phyloP scores from a whole-genome alignment of 148 eudicot genomes.

The Euryodendron excelsum region DNA sequence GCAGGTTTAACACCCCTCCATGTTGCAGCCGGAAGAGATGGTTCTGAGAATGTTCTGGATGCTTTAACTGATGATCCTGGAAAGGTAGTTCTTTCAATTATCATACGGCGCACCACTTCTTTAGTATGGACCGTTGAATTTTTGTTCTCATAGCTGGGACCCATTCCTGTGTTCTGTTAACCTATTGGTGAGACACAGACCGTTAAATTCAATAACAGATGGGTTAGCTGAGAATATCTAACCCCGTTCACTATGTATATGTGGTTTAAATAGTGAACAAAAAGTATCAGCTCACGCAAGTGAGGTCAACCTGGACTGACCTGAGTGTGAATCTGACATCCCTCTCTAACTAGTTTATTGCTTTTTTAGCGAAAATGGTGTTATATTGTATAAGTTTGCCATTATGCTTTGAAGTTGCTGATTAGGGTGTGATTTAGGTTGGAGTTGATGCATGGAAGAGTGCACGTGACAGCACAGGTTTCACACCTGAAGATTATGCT shows the following conservation, averaged over 20 bases:
- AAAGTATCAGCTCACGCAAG: too few relatives aligned
- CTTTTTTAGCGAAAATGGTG: background rate
- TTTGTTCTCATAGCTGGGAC: too few relatives aligned
- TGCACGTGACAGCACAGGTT: slow-evolving; percentile 53
- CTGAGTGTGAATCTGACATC: too few relatives aligned
- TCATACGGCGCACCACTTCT: background rate
- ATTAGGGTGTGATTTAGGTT: slow-evolving; percentile 38
- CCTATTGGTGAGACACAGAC: too few relatives aligned
- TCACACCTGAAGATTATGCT: slow-evolving; percentile 72
- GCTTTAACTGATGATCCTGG: slow-evolving; percentile 82
- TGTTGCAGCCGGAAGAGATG: slow-evolving; percentile 57
- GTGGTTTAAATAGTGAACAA: too few relatives aligned
- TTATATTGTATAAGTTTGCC: background rate
- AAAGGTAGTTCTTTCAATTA: slow-evolving; percentile 34
- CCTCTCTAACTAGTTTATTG: background rate
- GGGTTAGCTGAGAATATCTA: too few relatives aligned
- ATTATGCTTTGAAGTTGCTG: too few relatives aligned
- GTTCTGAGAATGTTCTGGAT: slow-evolving; percentile 53
- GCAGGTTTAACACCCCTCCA: slow-evolving; percentile 86
- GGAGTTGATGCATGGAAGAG: slow-evolving; percentile 72
- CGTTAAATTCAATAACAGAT: too few relatives aligned
- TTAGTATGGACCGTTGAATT: background rate
- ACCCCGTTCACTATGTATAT: too few relatives aligned
- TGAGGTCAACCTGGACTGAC: background rate
- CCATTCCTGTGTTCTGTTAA: too few relatives aligned